These are phyloP conservation scores for Beauveria pseudobassiana DNA, from an alignment of 2,329 filamentous ascomycete genomes.

Conservation along the genomic window DNA sequence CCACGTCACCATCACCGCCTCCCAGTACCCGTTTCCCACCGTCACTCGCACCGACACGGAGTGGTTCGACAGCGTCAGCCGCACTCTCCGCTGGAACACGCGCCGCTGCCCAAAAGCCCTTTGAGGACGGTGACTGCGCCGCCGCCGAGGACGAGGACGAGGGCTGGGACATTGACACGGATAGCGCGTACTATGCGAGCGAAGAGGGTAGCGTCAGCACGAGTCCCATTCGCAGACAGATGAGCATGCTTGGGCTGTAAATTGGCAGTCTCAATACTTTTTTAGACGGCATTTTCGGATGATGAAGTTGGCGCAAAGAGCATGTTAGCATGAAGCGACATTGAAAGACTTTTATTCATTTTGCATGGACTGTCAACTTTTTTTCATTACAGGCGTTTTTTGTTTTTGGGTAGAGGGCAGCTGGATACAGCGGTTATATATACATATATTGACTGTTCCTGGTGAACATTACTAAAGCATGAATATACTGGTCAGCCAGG, in stretches of 20 bases:
- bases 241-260: slow-evolving; percentile 57
- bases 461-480: not conserved
- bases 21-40: slow-evolving; percentile 94
- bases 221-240: slow-evolving; percentile 63
- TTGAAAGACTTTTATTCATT: not conserved
- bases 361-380: not conserved
- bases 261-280: too few relatives aligned
- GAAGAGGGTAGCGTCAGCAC: slow-evolving; percentile 63
- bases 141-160: slow-evolving; percentile 47
- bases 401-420: not conserved
- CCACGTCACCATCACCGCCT: slow-evolving; percentile 91
- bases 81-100: slow-evolving; percentile 92
- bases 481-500: not conserved
- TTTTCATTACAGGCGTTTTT: not conserved
- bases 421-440: not conserved
- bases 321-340: not conserved
- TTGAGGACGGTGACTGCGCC: slow-evolving; percentile 46
- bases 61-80: slow-evolving; percentile 93
- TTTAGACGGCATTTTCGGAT: not conserved
- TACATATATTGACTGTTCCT: not conserved
- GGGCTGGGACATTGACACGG: slow-evolving; percentile 93
- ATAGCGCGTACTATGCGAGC: slow-evolving; percentile 62
- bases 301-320: too few relatives aligned
- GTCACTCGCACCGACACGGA: slow-evolving; percentile 84
- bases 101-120: slow-evolving; percentile 86